Evolutionary conservation across 1,139 yeast species (phyloP).

Genomic region (Yamadazyma songkhlaensis): DNA sequence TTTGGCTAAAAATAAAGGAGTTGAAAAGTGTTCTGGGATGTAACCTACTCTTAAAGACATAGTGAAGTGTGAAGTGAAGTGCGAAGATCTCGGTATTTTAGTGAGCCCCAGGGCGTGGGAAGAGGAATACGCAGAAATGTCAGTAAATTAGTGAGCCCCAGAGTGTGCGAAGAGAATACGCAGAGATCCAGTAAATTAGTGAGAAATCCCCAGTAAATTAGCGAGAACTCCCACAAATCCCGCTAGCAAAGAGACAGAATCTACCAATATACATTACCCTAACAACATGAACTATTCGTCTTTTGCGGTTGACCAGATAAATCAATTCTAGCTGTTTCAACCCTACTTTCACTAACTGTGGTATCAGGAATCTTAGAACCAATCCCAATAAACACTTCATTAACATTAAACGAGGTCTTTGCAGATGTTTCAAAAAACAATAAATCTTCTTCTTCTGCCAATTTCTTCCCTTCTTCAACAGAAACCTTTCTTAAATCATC

Average conservation of each 20-base stretch:
- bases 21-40: constrained; percentile 89
- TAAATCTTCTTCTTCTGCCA: constrained; percentile 71
- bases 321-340: constrained; percentile 24
- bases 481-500: constrained; percentile 69
- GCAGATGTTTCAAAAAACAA: constrained; percentile 93
- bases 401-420: constrained; percentile 80
- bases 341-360: constrained; percentile 5
- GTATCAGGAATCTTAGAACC: constrained; percentile 75
- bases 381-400: constrained; percentile 75
- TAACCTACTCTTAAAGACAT: constrained; percentile 58
- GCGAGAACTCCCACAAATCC: no score
- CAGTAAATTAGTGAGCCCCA: no score
- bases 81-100: no score
- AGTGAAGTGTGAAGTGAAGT: no score
- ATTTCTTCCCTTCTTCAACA: constrained; percentile 76
- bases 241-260: no score
- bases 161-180: no score
- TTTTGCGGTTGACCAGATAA: constrained; percentile 14
- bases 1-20: constrained; percentile 77
- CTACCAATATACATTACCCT: not conserved
- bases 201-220: no score
- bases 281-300: constrained; percentile 5
- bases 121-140: no score
- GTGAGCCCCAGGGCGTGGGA: no score
- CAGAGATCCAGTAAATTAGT: no score